A percentile compares a stretch with the other conserved stretches of the same genome.
Evolutionary conservation across 75 land plant species (phyloP).

Genomic region (Ceratopteris richardii): DNA sequence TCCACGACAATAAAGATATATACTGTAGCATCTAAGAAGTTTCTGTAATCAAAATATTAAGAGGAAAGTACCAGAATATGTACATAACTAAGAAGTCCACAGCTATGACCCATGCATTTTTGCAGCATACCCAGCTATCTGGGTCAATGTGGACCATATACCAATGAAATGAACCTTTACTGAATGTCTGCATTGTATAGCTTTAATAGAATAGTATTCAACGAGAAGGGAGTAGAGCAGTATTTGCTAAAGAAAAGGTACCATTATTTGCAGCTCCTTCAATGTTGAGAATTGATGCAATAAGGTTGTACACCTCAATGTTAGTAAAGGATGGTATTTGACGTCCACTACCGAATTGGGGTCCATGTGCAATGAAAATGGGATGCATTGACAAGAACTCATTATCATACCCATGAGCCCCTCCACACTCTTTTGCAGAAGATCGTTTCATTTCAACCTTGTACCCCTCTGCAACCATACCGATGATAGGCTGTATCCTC

Average conservation of each 20-base stretch:
- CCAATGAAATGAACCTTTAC: no score
- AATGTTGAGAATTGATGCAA: conserved; percentile 62
- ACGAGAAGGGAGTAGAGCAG: conserved; percentile 53
- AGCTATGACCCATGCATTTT: no score
- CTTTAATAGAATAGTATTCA: no score
- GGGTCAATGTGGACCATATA: no score
- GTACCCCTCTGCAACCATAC: conserved; percentile 72
- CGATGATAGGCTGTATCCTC: conserved; percentile 81
- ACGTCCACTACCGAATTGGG: conserved; percentile 67
- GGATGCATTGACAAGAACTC: conserved; percentile 78
- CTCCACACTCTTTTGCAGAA: conserved; percentile 59
- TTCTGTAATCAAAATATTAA: no score
- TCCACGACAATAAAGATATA: no score
- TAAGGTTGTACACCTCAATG: conserved; percentile 74
- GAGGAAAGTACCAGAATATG: no score
- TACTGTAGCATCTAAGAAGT: no score
- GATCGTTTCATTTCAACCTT: conserved; percentile 65
- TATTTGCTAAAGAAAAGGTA: conserved; percentile 42
- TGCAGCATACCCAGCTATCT: no score
- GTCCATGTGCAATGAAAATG: conserved; percentile 87
- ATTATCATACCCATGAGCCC: conserved; percentile 95
- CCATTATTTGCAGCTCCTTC: conserved; percentile 75
- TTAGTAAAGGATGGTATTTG: conserved; percentile 83
- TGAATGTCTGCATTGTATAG: no score
- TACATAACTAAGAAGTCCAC: no score